Base-by-base conservation (phyloP, 495 filamentous ascomycete genomes). In the Chaetomidium leptoderma region DNA sequence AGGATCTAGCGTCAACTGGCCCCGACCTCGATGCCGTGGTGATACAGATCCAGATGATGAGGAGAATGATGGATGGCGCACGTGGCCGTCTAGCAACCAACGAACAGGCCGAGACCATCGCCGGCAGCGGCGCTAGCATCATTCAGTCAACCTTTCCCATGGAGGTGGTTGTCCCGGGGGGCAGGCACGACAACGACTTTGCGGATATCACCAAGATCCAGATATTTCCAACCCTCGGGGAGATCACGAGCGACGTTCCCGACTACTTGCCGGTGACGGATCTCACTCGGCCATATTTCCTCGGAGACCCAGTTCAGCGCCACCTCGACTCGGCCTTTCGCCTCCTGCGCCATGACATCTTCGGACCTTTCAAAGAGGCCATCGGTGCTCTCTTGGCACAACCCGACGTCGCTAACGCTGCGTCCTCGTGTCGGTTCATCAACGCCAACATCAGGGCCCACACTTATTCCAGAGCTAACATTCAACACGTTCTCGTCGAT, bases 241-340 rank as follows among this genome's bases (percentile, higher is more conserved):
- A 90, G 65, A 84, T 89, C 43, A 59, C 65, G 2, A 79, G 76
- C 23, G 43, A 62, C 13, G 72, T 77, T 3, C 58, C 63, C 1
- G 83, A 88, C 56, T 91, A 85, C 63, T 69, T 89, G 0, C 88
- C 88, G 4, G 63, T 67, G 8, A 79, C 69, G 2, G 76, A 87
- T 59, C 59, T 67, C 6, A 50, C 62, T 0, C 72, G 78, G 29
- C 76, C 78, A 55, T 84, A 90, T 65, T 64, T 82, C 5, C 62
- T 70, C 13, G 83, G 80, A 4, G 54, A 64, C 14, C 43, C 33
- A 6, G 71, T 86, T 5, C 66, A 68, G 2, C 80, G 87, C 1
- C 74, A 89, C 2, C 66, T 92, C 4, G 87, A 92, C 61, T 70
- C 82, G 44, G 82, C 89, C 57, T 90, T 91, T 56, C 76, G 87